Evolutionary conservation across 768 basidiomycete genomes (phyloP).

Genomic region (Tulasnella calospora): DNA sequence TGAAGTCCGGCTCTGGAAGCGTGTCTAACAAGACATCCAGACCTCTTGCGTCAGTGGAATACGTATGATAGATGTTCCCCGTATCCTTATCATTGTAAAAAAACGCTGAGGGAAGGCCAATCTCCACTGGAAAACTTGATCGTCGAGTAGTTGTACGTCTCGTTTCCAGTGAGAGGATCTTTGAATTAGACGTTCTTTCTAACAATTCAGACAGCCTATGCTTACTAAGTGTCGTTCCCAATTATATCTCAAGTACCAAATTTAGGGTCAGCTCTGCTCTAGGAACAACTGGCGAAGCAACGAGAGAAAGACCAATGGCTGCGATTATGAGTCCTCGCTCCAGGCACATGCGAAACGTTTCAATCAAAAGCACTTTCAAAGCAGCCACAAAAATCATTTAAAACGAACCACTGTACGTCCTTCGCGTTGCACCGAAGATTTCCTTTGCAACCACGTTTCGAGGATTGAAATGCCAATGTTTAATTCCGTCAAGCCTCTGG

Average conservation of each 20-base stretch:
- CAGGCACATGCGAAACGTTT: no score
- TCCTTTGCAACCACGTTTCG: no score
- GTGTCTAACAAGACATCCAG: not conserved
- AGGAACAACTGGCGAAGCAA: not conserved
- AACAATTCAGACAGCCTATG: not conserved
- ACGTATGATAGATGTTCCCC: not conserved
- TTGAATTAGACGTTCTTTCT: not conserved
- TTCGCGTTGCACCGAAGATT: no score
- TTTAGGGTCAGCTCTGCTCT: not conserved
- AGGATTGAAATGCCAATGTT: no score
- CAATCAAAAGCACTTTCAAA: no score
- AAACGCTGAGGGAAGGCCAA: not conserved
- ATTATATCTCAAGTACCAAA: no score
- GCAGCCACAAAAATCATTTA: no score
- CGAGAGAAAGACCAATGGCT: not conserved
- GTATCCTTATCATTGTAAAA: not conserved
- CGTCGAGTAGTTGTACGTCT: not conserved
- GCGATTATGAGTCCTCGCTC: no score
- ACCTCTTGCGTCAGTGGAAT: not conserved
- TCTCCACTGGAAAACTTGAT: not conserved
- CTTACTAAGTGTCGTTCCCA: not conserved
- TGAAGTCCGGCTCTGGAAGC: not conserved
- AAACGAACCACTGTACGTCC: no score
- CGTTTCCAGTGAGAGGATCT: not conserved
- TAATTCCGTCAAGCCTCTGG: no score